Base-by-base conservation (phyloP, 2,329 filamentous ascomycete species). In the Nemania sp. region DNA sequence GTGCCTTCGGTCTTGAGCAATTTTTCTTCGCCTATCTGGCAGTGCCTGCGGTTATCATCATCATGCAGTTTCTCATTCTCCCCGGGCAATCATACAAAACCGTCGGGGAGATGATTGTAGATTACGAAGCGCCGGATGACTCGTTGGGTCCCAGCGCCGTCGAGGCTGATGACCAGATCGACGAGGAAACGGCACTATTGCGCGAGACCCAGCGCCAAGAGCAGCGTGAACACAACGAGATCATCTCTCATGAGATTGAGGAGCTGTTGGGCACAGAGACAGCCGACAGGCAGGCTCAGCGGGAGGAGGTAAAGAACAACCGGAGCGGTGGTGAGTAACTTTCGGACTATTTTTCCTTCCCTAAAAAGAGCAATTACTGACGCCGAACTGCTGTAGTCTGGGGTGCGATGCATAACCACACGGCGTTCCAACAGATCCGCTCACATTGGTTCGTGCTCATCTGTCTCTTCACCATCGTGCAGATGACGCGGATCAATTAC, bases 371-470 rank as follows among this genome's bases (percentile, higher is more conserved):
- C n/a, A n/a, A n/a, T n/a, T n/a, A n/a, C n/a, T n/a, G n/a, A n/a
- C n/a, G n/a, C n/a, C n/a, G n/a, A n/a, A n/a, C n/a, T n/a, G n/a
- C n/a, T n/a, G n/a, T n/a, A n/a, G 90, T 97, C 35, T 97, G 91
- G 90, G 93, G 93, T 25, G 89, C 89, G 20, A 84, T 97, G 76
- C 93, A 97, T 72, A 87, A 87, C 52, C 80, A 82, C 66, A 85
- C 89, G 0, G 90, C 90, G 0, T 70, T 81, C 20, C 78, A 91
- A 69, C 93, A 97, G 75, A 89, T 97, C 66, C 75, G 78, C 7
- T 91, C 89, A 2, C 89, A 89, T 0, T 97, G 92, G 92, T 97
- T 95, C 74, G 79, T 92, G 17, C 81, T 96, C 39, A 90, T 96
- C 68, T 90, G 90, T 5, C 76, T 92, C 18, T 94, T 96, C 73